Percentiles rank a stretch among this genome's conserved stretches.
phyloP scores from a whole-genome alignment of 371 early-diverging fungal species.

The Apophysomyces ossiformis region DNA sequence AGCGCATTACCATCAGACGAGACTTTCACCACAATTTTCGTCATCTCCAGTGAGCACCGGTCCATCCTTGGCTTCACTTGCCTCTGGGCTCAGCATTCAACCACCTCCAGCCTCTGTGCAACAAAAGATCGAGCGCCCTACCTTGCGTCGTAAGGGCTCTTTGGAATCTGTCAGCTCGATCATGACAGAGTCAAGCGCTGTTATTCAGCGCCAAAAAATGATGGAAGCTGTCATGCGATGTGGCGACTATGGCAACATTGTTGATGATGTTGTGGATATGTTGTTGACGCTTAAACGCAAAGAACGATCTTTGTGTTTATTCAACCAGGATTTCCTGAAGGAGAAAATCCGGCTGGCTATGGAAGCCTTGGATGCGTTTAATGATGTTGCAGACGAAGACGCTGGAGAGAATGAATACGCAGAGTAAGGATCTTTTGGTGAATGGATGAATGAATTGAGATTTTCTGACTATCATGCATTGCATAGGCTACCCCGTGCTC shows the following conservation, averaged over 20 bases:
- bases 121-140: conserved; percentile 14
- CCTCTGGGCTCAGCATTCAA: conserved; percentile 46
- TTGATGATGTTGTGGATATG: conserved; percentile 45
- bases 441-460: too few species aligned
- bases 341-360: conserved; percentile 45
- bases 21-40: conserved; percentile 37
- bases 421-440: background rate
- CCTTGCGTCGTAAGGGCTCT: conserved; percentile 33
- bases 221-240: conserved; percentile 33
- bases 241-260: conserved; percentile 41
- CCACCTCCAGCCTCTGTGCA: conserved; percentile 7
- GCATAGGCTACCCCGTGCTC: background rate
- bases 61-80: conserved; percentile 41
- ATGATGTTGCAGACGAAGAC: conserved; percentile 32
- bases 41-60: conserved; percentile 40
- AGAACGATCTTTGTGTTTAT: conserved; percentile 50
- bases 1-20: conserved; percentile 15
- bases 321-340: conserved; percentile 43
- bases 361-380: conserved; percentile 41
- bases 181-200: conserved; percentile 43
- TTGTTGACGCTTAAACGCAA: conserved; percentile 43
- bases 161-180: conserved; percentile 39
- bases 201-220: conserved; percentile 39
- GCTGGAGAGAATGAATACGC: conserved; percentile 1
- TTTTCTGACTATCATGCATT: too few species aligned